phyloP scores from a whole-genome alignment of 192 early-diverging fungal genomes.

The Backusella morwellensis region DNA sequence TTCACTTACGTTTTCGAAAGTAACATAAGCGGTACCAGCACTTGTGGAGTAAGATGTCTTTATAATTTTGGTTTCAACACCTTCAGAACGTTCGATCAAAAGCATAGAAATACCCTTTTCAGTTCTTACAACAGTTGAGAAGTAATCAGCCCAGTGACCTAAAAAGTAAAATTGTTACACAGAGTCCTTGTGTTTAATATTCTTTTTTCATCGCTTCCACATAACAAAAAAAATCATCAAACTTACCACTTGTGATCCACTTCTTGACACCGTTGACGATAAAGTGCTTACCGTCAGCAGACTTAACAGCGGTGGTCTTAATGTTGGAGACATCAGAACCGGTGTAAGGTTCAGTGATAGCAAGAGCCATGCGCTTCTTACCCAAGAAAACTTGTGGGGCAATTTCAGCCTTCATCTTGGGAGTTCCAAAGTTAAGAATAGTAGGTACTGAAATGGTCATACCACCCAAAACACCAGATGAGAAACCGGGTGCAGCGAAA shows the following conservation, averaged over 20 bases:
- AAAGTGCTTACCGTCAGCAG: constrained; percentile 68
- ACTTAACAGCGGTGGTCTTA: constrained; percentile 57
- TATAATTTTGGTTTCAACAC: constrained; percentile 61
- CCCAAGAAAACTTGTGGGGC: constrained; percentile 66
- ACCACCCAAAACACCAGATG: constrained; percentile 69
- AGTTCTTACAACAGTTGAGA: constrained; percentile 33
- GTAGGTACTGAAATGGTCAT: constrained; percentile 76
- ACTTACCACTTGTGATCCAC: constrained; percentile 78
- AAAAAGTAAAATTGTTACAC: constrained; percentile 80
- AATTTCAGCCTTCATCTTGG: constrained; percentile 57
- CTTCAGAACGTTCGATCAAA: constrained; percentile 61
- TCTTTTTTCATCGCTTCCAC: constrained; percentile 17
- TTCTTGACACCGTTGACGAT: constrained; percentile 87
- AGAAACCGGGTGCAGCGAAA: constrained; percentile 67
- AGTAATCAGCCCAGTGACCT: constrained; percentile 42
- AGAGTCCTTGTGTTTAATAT: background rate
- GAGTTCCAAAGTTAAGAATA: constrained; percentile 68
- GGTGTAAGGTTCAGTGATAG: constrained; percentile 77
- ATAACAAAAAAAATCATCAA: constrained; percentile 35
- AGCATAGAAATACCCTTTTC: constrained; percentile 63
- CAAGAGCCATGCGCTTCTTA: constrained; percentile 76
- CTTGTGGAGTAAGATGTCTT: constrained; percentile 64
- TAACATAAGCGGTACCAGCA: constrained; percentile 66
- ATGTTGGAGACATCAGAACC: constrained; percentile 79
- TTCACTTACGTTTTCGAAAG: constrained; percentile 54